Evolutionary conservation across 768 basidiomycete genomes (phyloP), one percentile per base, ranked within the genome.

Genomic region (Kwoniella dejecticola): DNA sequence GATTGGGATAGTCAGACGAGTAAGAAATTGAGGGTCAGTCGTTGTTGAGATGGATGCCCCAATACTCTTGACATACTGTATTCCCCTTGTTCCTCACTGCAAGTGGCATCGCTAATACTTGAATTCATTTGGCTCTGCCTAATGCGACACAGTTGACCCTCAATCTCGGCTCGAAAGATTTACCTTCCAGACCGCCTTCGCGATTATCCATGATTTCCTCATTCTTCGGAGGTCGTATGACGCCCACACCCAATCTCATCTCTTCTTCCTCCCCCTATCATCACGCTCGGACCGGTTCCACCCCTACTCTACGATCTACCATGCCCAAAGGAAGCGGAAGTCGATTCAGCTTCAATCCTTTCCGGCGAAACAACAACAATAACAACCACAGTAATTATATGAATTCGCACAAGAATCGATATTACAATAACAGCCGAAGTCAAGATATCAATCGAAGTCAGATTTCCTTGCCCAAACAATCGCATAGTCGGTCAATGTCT

Each of bases 201-300:
- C 30, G 57, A 24, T 58, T 69, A 11, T 69, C 68, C 7, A 42
- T 52, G 15, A 60, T 69, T 15, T 69, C 68, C 3, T 52, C 64
- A 5, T 69, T 69, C 45, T 69, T 69, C 61, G 50, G 29, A 15
- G 46, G 19, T 30, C n/a, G 44, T 4, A 36, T 33, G 26, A 48
- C 41, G 29, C 58, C 56, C 31, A 23, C 58, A 19, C 30, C 66
- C 38, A 31, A 45, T 12, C 15, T 56, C 38, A 56, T 31, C 15
- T 27, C 42, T 2, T 63, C 59, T 23, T 27, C 23, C 2, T 33
- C 7, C 24, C 27, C 57, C 19, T 8, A 4, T n/a, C 55, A 19
- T 21, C 48, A 36, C 17, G 17, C 27, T 21, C 23, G 29, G 19
- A 42, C 33, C 13, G 52, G 26, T 23, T 53, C 52, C 7, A 53